Evolutionary conservation across 345 rosid species (phyloP).

Genomic region (Eucalyptus shirleyi): DNA sequence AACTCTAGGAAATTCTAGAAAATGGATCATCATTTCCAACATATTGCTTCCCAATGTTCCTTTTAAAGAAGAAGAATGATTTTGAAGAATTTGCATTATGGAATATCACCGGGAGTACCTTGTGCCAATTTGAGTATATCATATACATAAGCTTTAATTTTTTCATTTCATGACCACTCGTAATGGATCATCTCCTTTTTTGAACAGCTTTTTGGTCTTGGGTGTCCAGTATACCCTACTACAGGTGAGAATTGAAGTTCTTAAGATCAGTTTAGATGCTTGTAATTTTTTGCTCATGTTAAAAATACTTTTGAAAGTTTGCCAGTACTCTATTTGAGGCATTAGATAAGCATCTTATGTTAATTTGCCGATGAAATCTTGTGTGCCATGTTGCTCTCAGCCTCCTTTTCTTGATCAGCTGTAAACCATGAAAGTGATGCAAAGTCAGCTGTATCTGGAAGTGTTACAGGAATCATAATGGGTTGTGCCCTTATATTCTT

Average conservation of each 20-base stretch:
- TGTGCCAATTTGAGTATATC: background rate
- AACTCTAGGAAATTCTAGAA: too few species aligned
- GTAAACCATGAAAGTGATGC: slow-evolving; percentile 96
- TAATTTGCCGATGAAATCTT: background rate
- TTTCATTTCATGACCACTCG: background rate
- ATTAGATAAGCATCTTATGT: background rate
- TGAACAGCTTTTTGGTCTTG: slow-evolving; percentile 86
- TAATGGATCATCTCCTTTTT: background rate
- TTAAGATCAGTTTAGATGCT: background rate
- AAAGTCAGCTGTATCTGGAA: slow-evolving; percentile 77
- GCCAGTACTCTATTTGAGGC: background rate
- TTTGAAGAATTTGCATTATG: background rate
- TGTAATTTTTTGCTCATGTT: background rate
- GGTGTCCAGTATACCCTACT: slow-evolving; percentile 75
- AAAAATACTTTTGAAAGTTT: background rate
- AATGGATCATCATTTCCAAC: too few species aligned
- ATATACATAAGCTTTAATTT: background rate
- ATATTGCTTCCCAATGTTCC: background rate
- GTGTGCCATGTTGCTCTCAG: slow-evolving; percentile 7
- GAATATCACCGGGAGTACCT: background rate
- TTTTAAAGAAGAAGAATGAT: background rate
- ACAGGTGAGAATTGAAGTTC: slow-evolving; percentile 48
- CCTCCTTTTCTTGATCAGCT: slow-evolving; percentile 97
- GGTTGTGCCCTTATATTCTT: slow-evolving; percentile 79
- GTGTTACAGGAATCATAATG: slow-evolving; percentile 66